Conservation (phyloP, 768 basidiomycete species). For the Pholiota molesta region DNA sequence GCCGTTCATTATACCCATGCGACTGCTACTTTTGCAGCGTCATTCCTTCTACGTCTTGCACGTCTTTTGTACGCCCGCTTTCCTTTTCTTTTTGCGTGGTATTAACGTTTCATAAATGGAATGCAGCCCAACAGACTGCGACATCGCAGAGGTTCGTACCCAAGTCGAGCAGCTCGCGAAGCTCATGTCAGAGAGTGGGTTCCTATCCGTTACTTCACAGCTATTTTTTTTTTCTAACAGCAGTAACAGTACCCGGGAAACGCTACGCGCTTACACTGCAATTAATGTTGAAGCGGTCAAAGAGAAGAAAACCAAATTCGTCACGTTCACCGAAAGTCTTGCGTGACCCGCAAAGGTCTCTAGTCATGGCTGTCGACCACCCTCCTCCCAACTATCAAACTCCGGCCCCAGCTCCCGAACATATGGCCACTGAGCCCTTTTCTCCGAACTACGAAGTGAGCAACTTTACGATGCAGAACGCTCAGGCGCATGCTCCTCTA, state of each 20-base stretch:
- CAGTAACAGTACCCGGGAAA: constrained; percentile 78
- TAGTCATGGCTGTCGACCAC: constrained; percentile 50
- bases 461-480: constrained; percentile 28
- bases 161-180: constrained; percentile 79
- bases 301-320: constrained; percentile 57
- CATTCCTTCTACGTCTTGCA: constrained; percentile 83
- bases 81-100: neutral
- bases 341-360: constrained; percentile 55
- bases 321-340: constrained; percentile 64
- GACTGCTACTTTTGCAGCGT: constrained; percentile 91
- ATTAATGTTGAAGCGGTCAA: constrained; percentile 81
- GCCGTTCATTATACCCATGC: constrained; percentile 93
- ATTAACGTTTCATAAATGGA: neutral
- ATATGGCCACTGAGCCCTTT: constrained; percentile 50
- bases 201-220: neutral
- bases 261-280: constrained; percentile 90
- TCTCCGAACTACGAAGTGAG: constrained; percentile 59
- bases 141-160: constrained; percentile 70
- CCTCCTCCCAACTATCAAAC: constrained; percentile 29
- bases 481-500: constrained; percentile 31
- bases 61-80: constrained; percentile 74
- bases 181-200: constrained; percentile 79
- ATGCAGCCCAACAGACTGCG: constrained; percentile 79
- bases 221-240: constrained; percentile 1
- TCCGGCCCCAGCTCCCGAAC: constrained; percentile 35